phyloP scores from a whole-genome alignment of 257 asterid species.

The Jaltomata sinuosa region DNA sequence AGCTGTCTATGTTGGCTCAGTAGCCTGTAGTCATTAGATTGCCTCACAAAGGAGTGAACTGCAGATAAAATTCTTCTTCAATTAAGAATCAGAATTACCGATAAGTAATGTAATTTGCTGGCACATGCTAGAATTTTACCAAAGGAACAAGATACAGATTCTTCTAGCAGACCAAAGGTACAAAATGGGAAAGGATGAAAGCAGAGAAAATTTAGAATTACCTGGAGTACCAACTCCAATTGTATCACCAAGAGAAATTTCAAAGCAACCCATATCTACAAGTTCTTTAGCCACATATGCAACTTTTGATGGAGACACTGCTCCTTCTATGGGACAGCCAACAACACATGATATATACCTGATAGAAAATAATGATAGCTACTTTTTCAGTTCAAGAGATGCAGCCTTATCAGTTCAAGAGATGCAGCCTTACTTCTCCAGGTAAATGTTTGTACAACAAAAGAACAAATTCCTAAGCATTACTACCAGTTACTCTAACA shows the following conservation, averaged over 20 bases:
- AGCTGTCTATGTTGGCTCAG: slow-evolving; percentile 1
- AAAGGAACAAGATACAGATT: background rate
- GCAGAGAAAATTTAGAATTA: slow-evolving; percentile 14
- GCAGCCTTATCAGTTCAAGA: background rate
- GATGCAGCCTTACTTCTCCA: background rate
- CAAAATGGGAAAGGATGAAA: background rate
- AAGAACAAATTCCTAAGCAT: background rate
- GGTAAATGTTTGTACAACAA: background rate
- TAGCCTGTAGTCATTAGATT: background rate
- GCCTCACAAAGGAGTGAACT: background rate
- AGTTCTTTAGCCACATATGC: slow-evolving; percentile 87
- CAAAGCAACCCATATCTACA: slow-evolving; percentile 75
- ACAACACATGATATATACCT: slow-evolving; percentile 89
- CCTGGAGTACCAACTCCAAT: slow-evolving; percentile 98
- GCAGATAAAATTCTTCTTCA: background rate
- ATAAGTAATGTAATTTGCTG: background rate
- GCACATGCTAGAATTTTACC: background rate
- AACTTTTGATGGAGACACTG: slow-evolving; percentile 67
- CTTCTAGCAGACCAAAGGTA: background rate
- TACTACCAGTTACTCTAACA: background rate
- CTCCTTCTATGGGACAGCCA: slow-evolving; percentile 97
- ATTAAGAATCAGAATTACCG: background rate
- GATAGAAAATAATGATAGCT: slow-evolving; percentile 12
- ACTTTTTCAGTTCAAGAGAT: background rate
- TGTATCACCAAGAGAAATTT: slow-evolving; percentile 94